A percentile compares a stretch with the other conserved stretches of the same genome.
Evolutionary conservation across 2,329 filamentous ascomycete species (phyloP).

Genomic region (Alternaria panax): DNA sequence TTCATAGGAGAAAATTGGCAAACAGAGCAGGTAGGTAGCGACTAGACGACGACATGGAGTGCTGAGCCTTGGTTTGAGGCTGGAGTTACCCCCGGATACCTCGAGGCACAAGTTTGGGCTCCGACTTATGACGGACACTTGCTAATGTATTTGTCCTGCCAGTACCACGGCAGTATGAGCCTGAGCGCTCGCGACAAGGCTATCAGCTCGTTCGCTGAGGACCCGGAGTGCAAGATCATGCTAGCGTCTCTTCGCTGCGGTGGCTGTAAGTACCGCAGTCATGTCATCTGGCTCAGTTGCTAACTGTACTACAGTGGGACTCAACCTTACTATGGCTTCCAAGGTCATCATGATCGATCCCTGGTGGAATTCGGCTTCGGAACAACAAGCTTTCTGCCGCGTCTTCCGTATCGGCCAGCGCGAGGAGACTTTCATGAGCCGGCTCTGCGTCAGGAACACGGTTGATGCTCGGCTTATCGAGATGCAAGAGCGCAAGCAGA

Average conservation of each 20-base stretch:
- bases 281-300: background rate
- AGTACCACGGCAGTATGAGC: conserved; percentile 60
- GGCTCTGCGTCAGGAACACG: conserved; percentile 63
- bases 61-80: background rate
- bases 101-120: background rate
- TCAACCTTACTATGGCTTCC: conserved; percentile 67
- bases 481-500: conserved; percentile 64
- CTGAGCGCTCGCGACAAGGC: conserved; percentile 55
- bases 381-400: conserved; percentile 71
- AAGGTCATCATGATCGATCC: conserved; percentile 58
- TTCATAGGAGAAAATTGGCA: conserved; percentile 61
- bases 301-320: conserved; percentile 45
- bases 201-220: conserved; percentile 56
- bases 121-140: background rate
- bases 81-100: background rate
- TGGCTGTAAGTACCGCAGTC: conserved; percentile 47
- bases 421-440: conserved; percentile 65
- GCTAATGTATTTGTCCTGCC: conserved; percentile 9
- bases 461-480: conserved; percentile 65
- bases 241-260: conserved; percentile 65
- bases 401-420: conserved; percentile 71
- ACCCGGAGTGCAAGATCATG: conserved; percentile 55
- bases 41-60: background rate
- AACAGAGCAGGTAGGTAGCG: conserved; percentile 47
- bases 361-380: conserved; percentile 67